A percentile compares a stretch with the other conserved stretches of the same genome.
Evolutionary conservation across 495 filamentous ascomycete species (phyloP).

Genomic region (Xylaria scruposa): DNA sequence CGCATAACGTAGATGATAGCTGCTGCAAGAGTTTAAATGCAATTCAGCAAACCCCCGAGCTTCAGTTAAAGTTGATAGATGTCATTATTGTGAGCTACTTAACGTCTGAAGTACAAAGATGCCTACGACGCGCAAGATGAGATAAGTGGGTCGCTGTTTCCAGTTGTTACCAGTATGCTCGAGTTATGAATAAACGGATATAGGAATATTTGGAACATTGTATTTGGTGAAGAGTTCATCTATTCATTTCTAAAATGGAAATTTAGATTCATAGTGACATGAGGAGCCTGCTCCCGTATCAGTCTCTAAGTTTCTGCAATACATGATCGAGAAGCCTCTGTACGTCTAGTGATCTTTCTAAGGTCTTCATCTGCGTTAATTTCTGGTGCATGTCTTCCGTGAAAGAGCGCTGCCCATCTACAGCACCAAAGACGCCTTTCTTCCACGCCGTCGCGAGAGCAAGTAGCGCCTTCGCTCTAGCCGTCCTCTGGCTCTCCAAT

Average conservation of each 20-base stretch:
- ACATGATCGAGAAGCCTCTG: conserved; percentile 42
- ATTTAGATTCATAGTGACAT: neutral
- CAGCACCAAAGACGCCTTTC: conserved; percentile 37
- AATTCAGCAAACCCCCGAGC: neutral
- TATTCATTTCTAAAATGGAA: neutral
- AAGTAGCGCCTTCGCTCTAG: conserved; percentile 45
- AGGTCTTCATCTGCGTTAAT: conserved; percentile 38
- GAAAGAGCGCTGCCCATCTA: conserved; percentile 25
- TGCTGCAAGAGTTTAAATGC: neutral
- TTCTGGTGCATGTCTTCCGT: conserved; percentile 30
- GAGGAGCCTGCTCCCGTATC: neutral
- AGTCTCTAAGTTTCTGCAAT: conserved; percentile 13
- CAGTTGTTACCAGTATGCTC: neutral
- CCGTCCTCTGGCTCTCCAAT: conserved; percentile 49
- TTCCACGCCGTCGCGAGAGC: conserved; percentile 42
- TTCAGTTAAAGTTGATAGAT: neutral
- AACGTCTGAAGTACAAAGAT: neutral
- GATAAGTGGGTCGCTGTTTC: neutral
- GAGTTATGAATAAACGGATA: neutral
- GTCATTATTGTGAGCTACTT: neutral
- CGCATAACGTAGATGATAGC: neutral
- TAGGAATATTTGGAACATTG: neutral
- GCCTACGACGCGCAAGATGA: neutral
- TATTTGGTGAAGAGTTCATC: too few species aligned
- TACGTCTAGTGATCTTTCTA: conserved; percentile 53